Conservation (phyloP, 805 yeast genomes). For the Sungouiella blattae region DNA sequence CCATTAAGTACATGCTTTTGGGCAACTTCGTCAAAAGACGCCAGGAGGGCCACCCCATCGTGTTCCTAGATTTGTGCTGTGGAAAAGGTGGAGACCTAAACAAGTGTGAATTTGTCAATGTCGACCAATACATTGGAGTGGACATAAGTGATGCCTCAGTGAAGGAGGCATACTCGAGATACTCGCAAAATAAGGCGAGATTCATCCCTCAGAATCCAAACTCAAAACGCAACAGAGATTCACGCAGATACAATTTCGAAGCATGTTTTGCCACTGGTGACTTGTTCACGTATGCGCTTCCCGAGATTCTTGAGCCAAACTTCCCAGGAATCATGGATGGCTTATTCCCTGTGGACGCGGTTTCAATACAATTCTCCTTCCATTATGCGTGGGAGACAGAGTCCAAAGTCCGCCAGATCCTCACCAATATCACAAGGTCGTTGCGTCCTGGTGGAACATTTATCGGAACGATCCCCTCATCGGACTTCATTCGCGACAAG, state of each 20-base stretch:
- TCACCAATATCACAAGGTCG: conserved; percentile 72
- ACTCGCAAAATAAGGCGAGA: conserved; percentile 46
- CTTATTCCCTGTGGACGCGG: conserved; percentile 79
- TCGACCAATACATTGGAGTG: conserved; percentile 79
- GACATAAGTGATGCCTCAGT: conserved; percentile 90
- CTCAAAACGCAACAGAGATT: conserved; percentile 23
- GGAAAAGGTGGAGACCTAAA: conserved; percentile 98
- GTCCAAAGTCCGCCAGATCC: conserved; percentile 65
- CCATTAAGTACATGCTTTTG: conserved; percentile 81
- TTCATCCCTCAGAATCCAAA: conserved; percentile 27
- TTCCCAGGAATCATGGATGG: conserved; percentile 60
- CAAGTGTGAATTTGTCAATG: conserved; percentile 75
- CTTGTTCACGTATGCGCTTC: conserved; percentile 71
- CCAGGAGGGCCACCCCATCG: conserved; percentile 27
- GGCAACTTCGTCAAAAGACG: conserved; percentile 54
- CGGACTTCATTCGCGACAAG: conserved; percentile 75
- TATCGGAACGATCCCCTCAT: conserved; percentile 91
- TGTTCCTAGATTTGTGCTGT: conserved; percentile 82
- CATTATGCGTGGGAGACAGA: conserved; percentile 94
- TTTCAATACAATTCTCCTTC: conserved; percentile 86
- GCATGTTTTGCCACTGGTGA: conserved; percentile 90
- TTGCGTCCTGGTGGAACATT: conserved; percentile 81
- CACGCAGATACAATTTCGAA: conserved; percentile 59
- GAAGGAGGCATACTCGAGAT: conserved; percentile 78
- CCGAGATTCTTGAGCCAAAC: conserved; percentile 58